Evolutionary conservation across 2,329 filamentous ascomycete species (phyloP), one percentile per base, ranked within the genome.

Genomic region (Alternaria sp.): DNA sequence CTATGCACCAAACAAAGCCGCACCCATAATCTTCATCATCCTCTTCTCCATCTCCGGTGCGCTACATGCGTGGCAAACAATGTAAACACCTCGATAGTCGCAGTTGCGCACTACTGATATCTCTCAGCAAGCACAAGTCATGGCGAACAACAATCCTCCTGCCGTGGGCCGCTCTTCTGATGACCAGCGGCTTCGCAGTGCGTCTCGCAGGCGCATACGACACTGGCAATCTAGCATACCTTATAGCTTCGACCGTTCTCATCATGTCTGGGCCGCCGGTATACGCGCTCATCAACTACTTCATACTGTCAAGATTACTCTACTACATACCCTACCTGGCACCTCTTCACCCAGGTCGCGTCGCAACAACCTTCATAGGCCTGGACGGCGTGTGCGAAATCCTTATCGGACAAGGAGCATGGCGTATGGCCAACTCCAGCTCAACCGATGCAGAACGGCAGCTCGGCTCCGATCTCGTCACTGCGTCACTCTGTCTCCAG

Each of bases 281-380:
- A 5, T 85, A 89, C 44, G 87, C 88, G 56, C 81, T 88, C 4
- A 83, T 86, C 59, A 89, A 90, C 71, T 90, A 90, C 75, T 84
- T 88, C 68, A 83, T 89, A 59, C 84, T 90, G 23, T 85, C 85
- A 3, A 84, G 87, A 5, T 81, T 88, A 12, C 81, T 90, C 19
- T 86, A 86, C 74, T 91, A 90, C 75, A 81, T 88, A 3, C 88
- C 88, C 0, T 87, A 89, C 71, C 82, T 86, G 60, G 83, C 87
- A 0, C 87, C 87, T 0, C 82, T 88, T 32, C 85, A 88, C 66
- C 86, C 86, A 0, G 86, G 86, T 4, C 82, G 86, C 4, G 81
- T 89, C 5, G 86, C 89, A 67, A 89, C 87, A 65, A 84, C 83
- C 4, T 86, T 90, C 65, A 78, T 90, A 36, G 78, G 83, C 1